Evolutionary conservation across 441 rosid genomes (phyloP).

Genomic region (Populus trichocarpa): DNA sequence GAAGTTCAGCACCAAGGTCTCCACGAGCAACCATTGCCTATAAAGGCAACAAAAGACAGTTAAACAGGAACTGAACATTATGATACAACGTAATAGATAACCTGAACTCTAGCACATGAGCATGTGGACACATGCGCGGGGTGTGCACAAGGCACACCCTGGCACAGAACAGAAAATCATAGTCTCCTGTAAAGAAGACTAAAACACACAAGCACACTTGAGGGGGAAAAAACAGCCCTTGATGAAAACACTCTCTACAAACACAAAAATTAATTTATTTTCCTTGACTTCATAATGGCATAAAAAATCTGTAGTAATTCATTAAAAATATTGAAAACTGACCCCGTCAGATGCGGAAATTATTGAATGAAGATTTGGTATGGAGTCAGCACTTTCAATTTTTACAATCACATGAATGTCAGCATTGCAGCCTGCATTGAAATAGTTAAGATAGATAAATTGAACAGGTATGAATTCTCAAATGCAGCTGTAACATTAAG

Average conservation of each 20-base stretch:
- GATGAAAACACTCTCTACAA: background rate
- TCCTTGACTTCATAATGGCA: background rate
- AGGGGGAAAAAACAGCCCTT: background rate
- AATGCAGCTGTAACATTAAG: background rate
- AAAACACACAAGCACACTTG: background rate
- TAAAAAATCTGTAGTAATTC: background rate
- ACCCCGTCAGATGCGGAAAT: slow-evolving; percentile 96
- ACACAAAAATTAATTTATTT: background rate
- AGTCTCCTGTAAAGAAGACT: background rate
- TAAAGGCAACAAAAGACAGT: slow-evolving; percentile 15
- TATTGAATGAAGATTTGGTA: slow-evolving; percentile 84
- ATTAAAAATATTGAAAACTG: slow-evolving; percentile 27
- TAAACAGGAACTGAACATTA: slow-evolving; percentile 9
- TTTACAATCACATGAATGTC: slow-evolving; percentile 80
- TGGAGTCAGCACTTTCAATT: slow-evolving; percentile 96
- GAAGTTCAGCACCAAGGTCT: slow-evolving; percentile 99
- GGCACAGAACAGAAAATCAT: background rate
- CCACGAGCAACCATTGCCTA: slow-evolving; percentile 99
- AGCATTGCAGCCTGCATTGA: slow-evolving; percentile 60
- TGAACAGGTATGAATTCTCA: background rate
- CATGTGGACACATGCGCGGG: background rate
- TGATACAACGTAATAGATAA: background rate
- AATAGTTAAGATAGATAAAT: slow-evolving; percentile 16
- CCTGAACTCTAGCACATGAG: background rate
- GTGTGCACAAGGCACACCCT: background rate